Evolutionary conservation across 257 asterid species (phyloP).

Genomic region (Ilex aquifolium): DNA sequence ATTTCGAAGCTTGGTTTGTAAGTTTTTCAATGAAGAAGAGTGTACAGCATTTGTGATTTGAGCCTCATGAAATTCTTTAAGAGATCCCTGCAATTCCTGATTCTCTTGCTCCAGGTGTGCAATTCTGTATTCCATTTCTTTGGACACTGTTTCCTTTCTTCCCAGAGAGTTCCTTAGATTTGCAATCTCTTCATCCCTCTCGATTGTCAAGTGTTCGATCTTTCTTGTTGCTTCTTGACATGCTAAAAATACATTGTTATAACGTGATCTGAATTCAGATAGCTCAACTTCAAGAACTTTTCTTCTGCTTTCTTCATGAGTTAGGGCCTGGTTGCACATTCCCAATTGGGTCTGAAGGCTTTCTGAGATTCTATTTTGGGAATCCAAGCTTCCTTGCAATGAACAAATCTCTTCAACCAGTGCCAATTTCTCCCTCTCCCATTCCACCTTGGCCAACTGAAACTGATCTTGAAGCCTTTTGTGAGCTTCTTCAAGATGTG

Average conservation of each 20-base stretch:
- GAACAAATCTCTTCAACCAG: slow-evolving; percentile 31
- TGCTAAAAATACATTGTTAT: slow-evolving; percentile 23
- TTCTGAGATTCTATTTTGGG: slow-evolving; percentile 27
- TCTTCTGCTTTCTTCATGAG: slow-evolving; percentile 33
- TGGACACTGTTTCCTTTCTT: slow-evolving; percentile 21
- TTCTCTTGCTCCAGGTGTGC: slow-evolving; percentile 29
- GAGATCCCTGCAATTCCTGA: slow-evolving; percentile 15
- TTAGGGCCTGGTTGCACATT: slow-evolving; percentile 31
- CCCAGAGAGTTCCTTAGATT: slow-evolving; percentile 20
- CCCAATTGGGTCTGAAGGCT: slow-evolving; percentile 25
- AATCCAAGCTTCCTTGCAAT: slow-evolving; percentile 32
- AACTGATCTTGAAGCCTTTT: slow-evolving; percentile 24
- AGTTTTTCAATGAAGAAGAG: slow-evolving; percentile 17
- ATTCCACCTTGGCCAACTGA: slow-evolving; percentile 25
- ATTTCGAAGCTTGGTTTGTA: slow-evolving; percentile 19
- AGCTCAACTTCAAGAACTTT: slow-evolving; percentile 27
- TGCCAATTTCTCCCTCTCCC: slow-evolving; percentile 34
- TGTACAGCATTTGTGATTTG: slow-evolving; percentile 15
- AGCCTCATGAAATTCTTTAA: slow-evolving; percentile 23
- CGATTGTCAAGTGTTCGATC: slow-evolving; percentile 20
- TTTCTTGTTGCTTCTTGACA: slow-evolving; percentile 25
- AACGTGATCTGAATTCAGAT: slow-evolving; percentile 25
- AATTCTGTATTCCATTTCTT: slow-evolving; percentile 22
- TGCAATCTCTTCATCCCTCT: slow-evolving; percentile 38
- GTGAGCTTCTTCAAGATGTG: slow-evolving; percentile 40